Conservation (phyloP, 768 basidiomycete species). For the Pleurotus cornucopiae region DNA sequence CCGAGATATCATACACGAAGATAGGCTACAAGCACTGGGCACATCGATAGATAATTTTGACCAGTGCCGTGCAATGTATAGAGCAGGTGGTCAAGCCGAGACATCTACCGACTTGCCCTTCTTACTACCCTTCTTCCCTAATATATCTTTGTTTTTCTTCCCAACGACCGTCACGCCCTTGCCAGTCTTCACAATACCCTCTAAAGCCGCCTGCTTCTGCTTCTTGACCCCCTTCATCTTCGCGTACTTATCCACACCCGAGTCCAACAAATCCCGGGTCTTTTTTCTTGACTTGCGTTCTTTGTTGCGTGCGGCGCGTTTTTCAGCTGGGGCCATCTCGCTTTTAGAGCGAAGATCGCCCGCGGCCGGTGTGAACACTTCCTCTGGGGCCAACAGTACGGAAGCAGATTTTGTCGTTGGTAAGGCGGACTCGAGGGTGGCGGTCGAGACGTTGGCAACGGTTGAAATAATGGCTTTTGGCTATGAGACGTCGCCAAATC, state of each 20-base stretch:
- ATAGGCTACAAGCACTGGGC: too few species aligned
- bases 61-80: not conserved
- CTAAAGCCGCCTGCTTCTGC: slow-evolving; percentile 81
- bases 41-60: too few species aligned
- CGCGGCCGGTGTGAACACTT: slow-evolving; percentile 66
- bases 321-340: slow-evolving; percentile 85
- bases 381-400: slow-evolving; percentile 90
- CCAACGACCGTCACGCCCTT: slow-evolving; percentile 88
- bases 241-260: slow-evolving; percentile 60
- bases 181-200: slow-evolving; percentile 78
- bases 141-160: slow-evolving; percentile 44
- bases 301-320: slow-evolving; percentile 64
- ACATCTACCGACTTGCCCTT: slow-evolving; percentile 15
- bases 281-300: slow-evolving; percentile 69
- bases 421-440: slow-evolving; percentile 85
- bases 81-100: not conserved
- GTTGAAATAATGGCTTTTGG: slow-evolving; percentile 87
- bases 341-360: slow-evolving; percentile 58
- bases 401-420: slow-evolving; percentile 75
- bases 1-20: too few species aligned
- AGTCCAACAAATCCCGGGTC: slow-evolving; percentile 60
- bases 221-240: slow-evolving; percentile 59
- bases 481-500: slow-evolving; percentile 32
- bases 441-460: slow-evolving; percentile 74
- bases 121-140: slow-evolving; percentile 31